Evolutionary conservation across 2,329 filamentous ascomycete genomes (phyloP), one percentile per base, ranked within the genome.

Genomic region (Chrysoporthe puriensis): DNA sequence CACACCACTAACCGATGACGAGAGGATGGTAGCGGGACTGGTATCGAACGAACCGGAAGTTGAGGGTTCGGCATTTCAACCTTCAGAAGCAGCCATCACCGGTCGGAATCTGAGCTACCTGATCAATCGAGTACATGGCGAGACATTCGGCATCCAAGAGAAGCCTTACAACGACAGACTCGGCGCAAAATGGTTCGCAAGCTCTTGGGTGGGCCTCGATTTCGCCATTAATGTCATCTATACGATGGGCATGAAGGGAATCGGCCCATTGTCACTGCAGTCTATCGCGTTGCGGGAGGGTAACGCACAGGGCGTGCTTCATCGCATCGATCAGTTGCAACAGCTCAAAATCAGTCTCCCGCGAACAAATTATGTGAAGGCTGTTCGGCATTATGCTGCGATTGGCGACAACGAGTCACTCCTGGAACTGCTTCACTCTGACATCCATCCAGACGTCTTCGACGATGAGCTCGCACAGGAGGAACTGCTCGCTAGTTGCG

Each of bases 161-260:
- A 87, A 85, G 69, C 77, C 79, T 9, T 86, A 88, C 70, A 90
- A 87, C 73, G 92, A 96, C 76, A 79, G 82, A 0, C 85, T 96
- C 42, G 90, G 91, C 21, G 91, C 94, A n/a, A 87, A 90, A 70
- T 88, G 93, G 80, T 94, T 97, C 76, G 94, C 94, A 11, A 90
- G 84, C 67, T 80, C 80, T 21, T 91, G 92, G 77, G 85, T 96
- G 32, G 87, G 90, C 1, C 82, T 94, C 11, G 88, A 94, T 66
- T 86, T 90, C 71, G 88, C 93, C 36, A 87, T 96, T 65, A 86
- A 86, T 44, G 85, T 91, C 7, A 81, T 96, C 21, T 83, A 86
- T 66, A 87, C 91, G 73, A 86, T 97, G 63, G 91, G 91, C 2
- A 81, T 96, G 5, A 83, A 87, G 60, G 81, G 83, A 46, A 90